phyloP scores from a whole-genome alignment of 2,329 filamentous ascomycete species.

The Lecanicillium sp. region DNA sequence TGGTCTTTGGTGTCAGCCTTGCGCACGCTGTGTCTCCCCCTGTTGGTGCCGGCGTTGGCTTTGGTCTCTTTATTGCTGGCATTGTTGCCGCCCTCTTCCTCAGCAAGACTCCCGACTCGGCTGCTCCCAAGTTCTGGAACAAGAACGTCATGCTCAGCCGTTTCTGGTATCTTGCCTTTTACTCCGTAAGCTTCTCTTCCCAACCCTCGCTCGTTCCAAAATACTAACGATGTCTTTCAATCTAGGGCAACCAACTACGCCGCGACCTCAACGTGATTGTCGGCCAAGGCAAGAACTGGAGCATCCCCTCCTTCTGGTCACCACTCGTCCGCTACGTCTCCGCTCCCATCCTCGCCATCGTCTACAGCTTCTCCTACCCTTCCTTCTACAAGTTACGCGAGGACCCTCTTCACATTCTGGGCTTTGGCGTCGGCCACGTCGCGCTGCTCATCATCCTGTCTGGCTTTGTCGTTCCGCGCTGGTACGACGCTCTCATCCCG shows the following conservation, averaged over 20 bases:
- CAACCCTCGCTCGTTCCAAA: not conserved
- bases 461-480: conserved; percentile 44
- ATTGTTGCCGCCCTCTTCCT: conserved; percentile 29
- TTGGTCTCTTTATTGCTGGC: conserved; percentile 41
- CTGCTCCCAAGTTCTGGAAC: conserved; percentile 34
- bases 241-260: conserved; percentile 48
- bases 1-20: conserved; percentile 41
- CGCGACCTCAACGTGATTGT: conserved; percentile 48
- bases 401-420: conserved; percentile 42
- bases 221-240: conserved; percentile 1
- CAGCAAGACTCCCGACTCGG: conserved; percentile 32
- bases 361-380: conserved; percentile 44
- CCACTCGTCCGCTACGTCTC: conserved; percentile 41
- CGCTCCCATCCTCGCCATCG: conserved; percentile 40
- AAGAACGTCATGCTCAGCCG: conserved; percentile 26
- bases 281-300: conserved; percentile 47
- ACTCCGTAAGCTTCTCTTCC: conserved; percentile 38
- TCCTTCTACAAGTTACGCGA: conserved; percentile 38
- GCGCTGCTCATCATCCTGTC: conserved; percentile 36
- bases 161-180: conserved; percentile 48
- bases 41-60: conserved; percentile 42
- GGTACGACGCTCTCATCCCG: conserved; percentile 46
- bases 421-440: conserved; percentile 39
- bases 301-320: conserved; percentile 43
- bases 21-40: conserved; percentile 36